Evolutionary conservation across 306 rosid species (phyloP).

Genomic region (Trifolium repens): DNA sequence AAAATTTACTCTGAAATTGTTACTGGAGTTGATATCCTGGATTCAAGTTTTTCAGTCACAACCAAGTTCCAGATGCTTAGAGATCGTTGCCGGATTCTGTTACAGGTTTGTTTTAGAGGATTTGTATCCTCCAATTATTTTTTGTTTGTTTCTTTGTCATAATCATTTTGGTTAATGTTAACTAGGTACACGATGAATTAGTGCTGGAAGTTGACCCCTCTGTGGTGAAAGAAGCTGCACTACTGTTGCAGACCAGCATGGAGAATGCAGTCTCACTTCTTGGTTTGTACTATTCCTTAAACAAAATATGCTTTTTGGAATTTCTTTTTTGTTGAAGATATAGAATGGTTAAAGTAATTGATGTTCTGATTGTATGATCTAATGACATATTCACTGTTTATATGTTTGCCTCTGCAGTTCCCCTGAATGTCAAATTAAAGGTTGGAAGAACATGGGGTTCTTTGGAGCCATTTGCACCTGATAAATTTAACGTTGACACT

Average conservation of each 20-base stretch:
- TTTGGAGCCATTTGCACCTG: conserved; percentile 66
- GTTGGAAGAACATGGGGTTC: conserved; percentile 98
- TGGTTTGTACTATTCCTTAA: conserved; percentile 56
- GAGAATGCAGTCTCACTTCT: conserved; percentile 85
- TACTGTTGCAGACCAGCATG: conserved; percentile 80
- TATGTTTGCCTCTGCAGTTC: conserved; percentile 64
- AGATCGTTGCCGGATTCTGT: conserved; percentile 75
- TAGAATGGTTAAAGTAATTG: conserved; percentile 20
- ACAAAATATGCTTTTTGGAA: conserved; percentile 5
- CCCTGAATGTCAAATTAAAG: conserved; percentile 81
- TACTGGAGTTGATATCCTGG: conserved; percentile 48
- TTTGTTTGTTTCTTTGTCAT: conserved; percentile 1
- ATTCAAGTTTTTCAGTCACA: conserved; percentile 52
- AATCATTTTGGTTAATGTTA: conserved; percentile 38
- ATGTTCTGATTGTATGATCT: conserved; percentile 19
- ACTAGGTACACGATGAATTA: conserved; percentile 92
- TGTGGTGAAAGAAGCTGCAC: conserved; percentile 74
- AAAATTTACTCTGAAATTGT: conserved; percentile 64
- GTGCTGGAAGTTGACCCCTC: conserved; percentile 92
- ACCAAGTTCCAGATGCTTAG: conserved; percentile 55
- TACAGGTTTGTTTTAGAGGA: conserved; percentile 68
- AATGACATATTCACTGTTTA: conserved; percentile 36
- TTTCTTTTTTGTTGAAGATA: conserved; percentile 1
- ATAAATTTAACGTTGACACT: conserved; percentile 46
- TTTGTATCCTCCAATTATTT: conserved; percentile 18